Percentiles rank a stretch among this genome's conserved stretches.
phyloP scores from a whole-genome alignment of 129 eudicot genomes.

The Rutidosis leptorrhynchoides region DNA sequence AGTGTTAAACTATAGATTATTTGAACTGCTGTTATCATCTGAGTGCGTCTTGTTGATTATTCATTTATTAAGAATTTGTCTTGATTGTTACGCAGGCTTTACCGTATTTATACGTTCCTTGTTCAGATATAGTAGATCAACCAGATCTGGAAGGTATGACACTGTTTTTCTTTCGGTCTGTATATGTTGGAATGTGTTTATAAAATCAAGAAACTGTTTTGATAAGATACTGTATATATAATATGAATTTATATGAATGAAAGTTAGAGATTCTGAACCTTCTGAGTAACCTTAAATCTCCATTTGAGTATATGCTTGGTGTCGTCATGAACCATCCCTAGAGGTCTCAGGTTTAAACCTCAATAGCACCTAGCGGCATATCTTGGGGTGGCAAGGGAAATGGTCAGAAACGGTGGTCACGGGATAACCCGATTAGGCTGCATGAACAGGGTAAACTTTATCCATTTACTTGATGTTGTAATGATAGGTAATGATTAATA shows the following conservation, averaged over 20 bases:
- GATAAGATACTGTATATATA: conserved; percentile 1
- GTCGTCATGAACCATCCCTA: too few species aligned
- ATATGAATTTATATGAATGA: background rate
- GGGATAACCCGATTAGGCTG: too few species aligned
- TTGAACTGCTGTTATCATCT: background rate
- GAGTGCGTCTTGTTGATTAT: conserved; percentile 4
- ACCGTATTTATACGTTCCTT: conserved; percentile 84
- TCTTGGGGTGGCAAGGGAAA: too few species aligned
- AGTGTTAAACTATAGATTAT: too few species aligned
- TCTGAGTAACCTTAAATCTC: background rate
- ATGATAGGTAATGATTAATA: conserved; percentile 20
- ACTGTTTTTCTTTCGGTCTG: conserved; percentile 5
- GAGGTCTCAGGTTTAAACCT: too few species aligned
- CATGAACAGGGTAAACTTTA: too few species aligned
- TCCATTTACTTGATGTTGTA: conserved; percentile 10
- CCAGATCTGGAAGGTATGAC: conserved; percentile 59
- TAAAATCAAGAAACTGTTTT: conserved; percentile 6
- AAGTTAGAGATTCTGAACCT: conserved; percentile 7
- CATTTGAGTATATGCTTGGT: background rate
- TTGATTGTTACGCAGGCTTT: conserved; percentile 65
- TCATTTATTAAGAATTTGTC: conserved; percentile 12
- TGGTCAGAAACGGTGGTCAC: too few species aligned
- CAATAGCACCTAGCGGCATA: too few species aligned
- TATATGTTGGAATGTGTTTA: background rate
- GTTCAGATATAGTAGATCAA: conserved; percentile 57